Conservation (phyloP, 23 red algal species). For the Gracilaria gracilis region DNA sequence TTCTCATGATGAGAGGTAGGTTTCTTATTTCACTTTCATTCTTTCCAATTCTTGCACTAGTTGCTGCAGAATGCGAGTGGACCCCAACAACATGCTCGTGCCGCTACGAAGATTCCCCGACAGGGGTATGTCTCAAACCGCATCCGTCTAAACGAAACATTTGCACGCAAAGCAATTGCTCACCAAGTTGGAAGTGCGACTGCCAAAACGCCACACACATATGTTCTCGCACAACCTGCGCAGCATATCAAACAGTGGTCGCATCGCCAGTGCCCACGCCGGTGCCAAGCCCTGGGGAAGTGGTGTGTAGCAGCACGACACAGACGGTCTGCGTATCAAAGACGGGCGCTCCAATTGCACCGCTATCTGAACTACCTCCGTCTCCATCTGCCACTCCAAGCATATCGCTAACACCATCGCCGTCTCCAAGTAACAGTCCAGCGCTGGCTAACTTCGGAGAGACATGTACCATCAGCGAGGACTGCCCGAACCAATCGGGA, state of each 20-base stretch:
- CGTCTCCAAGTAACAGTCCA: slow-evolving; percentile 18
- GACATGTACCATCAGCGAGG: slow-evolving; percentile 6
- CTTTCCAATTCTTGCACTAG: not conserved
- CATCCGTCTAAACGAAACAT: slow-evolving; percentile 11
- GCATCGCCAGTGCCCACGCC: slow-evolving; percentile 20
- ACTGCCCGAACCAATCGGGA: not conserved
- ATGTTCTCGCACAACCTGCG: slow-evolving; percentile 23
- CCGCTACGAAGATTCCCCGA: not conserved
- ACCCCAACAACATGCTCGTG: slow-evolving; percentile 27
- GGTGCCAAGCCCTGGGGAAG: slow-evolving; percentile 1
- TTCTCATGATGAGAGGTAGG: not conserved
- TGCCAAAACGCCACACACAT: slow-evolving; percentile 26
- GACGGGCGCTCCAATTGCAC: slow-evolving; percentile 23
- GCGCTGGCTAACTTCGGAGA: not conserved
- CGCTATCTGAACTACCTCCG: not conserved
- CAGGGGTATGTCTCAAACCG: slow-evolving; percentile 9
- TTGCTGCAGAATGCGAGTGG: not conserved
- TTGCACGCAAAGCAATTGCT: not conserved
- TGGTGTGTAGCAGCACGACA: slow-evolving; percentile 7
- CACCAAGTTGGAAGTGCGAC: slow-evolving; percentile 8
- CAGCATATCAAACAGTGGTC: not conserved
- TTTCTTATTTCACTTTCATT: not conserved
- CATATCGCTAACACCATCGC: not conserved
- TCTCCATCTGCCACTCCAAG: slow-evolving; percentile 18
- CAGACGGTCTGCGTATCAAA: not conserved